These are phyloP conservation scores for Dothidotthia symphoricarpi DNA, from an alignment of 2,329 filamentous ascomycete genomes.

Conservation along the genomic window DNA sequence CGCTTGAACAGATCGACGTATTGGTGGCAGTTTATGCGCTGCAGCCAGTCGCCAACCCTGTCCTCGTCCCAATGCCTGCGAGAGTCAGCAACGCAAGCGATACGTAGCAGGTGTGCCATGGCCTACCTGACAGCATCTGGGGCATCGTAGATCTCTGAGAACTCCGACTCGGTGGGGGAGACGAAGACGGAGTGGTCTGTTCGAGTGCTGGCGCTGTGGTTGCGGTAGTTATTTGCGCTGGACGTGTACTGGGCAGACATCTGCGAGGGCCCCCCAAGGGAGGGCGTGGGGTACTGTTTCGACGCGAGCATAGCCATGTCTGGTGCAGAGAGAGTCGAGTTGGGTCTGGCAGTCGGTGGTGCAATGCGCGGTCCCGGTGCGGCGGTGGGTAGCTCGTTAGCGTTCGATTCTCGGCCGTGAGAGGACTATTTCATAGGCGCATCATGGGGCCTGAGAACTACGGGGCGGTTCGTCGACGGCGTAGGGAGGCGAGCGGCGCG, in stretches of 20 bases:
- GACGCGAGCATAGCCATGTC: slow-evolving; percentile 76
- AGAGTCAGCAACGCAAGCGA: slow-evolving; percentile 13
- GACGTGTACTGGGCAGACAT: slow-evolving; percentile 38
- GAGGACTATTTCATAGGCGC: slow-evolving; percentile 9
- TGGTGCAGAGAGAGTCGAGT: slow-evolving; percentile 1
- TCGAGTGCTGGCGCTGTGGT: slow-evolving; percentile 31
- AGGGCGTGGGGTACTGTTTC: slow-evolving; percentile 64
- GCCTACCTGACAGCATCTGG: slow-evolving; percentile 58
- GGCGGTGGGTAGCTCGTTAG: not conserved
- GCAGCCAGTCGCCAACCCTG: slow-evolving; percentile 84
- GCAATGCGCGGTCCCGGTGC: not conserved
- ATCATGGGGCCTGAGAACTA: slow-evolving; percentile 10
- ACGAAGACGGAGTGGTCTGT: slow-evolving; percentile 59
- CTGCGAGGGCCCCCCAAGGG: slow-evolving; percentile 43
- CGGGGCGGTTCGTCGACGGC: not conserved
- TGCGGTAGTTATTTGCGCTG: slow-evolving; percentile 37
- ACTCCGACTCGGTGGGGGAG: slow-evolving; percentile 89
- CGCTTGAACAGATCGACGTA: slow-evolving; percentile 86
- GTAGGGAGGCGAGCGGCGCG: not conserved
- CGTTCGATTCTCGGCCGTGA: slow-evolving; percentile 3
- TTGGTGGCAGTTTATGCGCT: slow-evolving; percentile 87
- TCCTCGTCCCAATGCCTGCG: slow-evolving; percentile 78
- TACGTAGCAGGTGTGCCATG: not conserved
- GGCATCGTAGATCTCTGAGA: slow-evolving; percentile 73
- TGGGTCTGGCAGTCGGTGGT: too few species aligned